Conservation (phyloP, 2,329 filamentous ascomycete genomes). For the Claviceps quebecensis region DNA sequence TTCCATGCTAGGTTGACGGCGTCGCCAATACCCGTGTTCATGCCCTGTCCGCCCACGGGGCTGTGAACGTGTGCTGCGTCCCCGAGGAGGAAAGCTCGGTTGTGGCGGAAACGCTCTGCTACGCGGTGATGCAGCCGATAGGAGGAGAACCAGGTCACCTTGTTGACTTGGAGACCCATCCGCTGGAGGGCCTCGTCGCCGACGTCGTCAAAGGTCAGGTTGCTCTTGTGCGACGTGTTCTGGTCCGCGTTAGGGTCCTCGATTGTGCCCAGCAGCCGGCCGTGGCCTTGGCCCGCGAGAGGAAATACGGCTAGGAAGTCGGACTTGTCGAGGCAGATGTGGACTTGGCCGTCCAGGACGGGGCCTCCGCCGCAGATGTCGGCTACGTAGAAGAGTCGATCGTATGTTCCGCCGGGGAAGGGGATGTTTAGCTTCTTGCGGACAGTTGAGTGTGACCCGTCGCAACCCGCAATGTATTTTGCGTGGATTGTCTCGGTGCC, state of each 20-base stretch:
- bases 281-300: not conserved
- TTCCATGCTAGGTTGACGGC: conserved; percentile 43
- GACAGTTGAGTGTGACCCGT: conserved; percentile 1
- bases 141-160: not conserved
- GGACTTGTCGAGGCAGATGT: conserved; percentile 1
- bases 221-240: not conserved
- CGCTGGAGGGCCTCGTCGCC: not conserved
- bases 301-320: conserved; percentile 1
- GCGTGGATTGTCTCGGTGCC: conserved; percentile 18
- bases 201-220: not conserved
- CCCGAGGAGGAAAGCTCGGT: conserved; percentile 29
- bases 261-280: conserved; percentile 1
- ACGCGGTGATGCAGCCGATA: conserved; percentile 3
- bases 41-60: conserved; percentile 41
- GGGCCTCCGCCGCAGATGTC: not conserved
- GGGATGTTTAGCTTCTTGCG: conserved; percentile 1
- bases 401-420: conserved; percentile 1
- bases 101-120: not conserved
- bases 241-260: not conserved
- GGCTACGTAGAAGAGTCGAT: conserved; percentile 1
- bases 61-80: conserved; percentile 44
- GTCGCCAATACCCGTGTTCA: conserved; percentile 45
- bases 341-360: conserved; percentile 2
- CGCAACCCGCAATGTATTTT: conserved; percentile 1
- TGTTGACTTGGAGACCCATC: not conserved